These are phyloP conservation scores for Polytolypa hystricis DNA, from an alignment of 2,329 filamentous ascomycete genomes.

Conservation along the genomic window DNA sequence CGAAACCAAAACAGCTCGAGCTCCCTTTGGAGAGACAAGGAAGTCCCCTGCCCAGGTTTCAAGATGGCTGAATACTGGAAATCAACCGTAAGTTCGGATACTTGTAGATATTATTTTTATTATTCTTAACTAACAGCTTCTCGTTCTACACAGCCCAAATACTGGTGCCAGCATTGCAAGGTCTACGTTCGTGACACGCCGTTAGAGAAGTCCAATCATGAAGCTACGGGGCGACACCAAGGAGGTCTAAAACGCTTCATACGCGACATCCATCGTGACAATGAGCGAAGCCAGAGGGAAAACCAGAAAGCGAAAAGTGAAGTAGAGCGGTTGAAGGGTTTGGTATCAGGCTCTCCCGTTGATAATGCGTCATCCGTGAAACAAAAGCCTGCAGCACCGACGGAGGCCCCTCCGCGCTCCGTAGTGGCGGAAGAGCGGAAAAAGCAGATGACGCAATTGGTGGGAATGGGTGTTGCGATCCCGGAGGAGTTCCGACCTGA, in stretches of 20 bases:
- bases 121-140: not conserved
- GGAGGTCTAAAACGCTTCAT: constrained; percentile 78
- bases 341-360: constrained; percentile 45
- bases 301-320: constrained; percentile 74
- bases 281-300: constrained; percentile 70
- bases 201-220: constrained; percentile 80
- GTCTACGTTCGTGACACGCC: constrained; percentile 85
- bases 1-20: not conserved
- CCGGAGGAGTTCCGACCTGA: constrained; percentile 67
- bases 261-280: constrained; percentile 72
- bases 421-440: constrained; percentile 59
- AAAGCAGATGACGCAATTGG: constrained; percentile 75
- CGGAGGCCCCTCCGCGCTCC: constrained; percentile 18
- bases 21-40: not conserved
- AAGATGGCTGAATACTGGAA: constrained; percentile 97
- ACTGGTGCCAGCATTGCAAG: constrained; percentile 97
- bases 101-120: not conserved
- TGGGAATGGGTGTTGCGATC: constrained; percentile 73
- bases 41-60: not conserved
- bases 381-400: constrained; percentile 6
- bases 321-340: constrained; percentile 71
- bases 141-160: constrained; percentile 53
- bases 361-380: no score
- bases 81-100: constrained; percentile 52
- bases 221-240: constrained; percentile 76